These are phyloP conservation scores for Dipteronia dyeriana DNA, from an alignment of 345 rosid species.

Conservation along the genomic window DNA sequence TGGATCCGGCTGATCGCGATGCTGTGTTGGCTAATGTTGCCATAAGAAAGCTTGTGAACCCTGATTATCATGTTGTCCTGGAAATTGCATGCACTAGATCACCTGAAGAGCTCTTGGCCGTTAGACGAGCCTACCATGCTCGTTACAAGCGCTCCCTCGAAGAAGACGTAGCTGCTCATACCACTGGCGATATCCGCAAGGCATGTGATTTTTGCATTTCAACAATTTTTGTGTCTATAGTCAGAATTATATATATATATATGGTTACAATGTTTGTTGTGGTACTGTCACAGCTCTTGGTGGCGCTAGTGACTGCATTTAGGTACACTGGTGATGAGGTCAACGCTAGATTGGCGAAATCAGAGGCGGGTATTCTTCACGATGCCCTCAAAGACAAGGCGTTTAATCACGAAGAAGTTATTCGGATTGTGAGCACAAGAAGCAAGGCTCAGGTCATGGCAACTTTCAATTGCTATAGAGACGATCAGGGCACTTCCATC, in stretches of 20 bases:
- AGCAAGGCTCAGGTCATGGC: conserved; percentile 64
- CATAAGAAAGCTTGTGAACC: conserved; percentile 26
- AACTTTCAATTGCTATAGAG: conserved; percentile 58
- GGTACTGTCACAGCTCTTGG: conserved; percentile 46
- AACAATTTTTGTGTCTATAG: background rate
- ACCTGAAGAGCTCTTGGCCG: conserved; percentile 64
- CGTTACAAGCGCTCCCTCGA: conserved; percentile 71
- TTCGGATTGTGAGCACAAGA: conserved; percentile 61
- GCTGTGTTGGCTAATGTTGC: conserved; percentile 62
- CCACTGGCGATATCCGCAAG: conserved; percentile 57
- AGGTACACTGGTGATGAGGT: conserved; percentile 60
- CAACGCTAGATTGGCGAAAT: conserved; percentile 35
- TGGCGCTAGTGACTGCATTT: conserved; percentile 53
- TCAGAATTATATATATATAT: background rate
- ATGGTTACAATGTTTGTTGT: background rate
- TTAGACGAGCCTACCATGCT: conserved; percentile 54
- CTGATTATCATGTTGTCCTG: conserved; percentile 47
- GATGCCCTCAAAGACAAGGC: conserved; percentile 47
- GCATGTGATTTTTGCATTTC: conserved; percentile 21
- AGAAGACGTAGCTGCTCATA: conserved; percentile 68
- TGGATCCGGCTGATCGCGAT: conserved; percentile 63
- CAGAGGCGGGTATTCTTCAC: conserved; percentile 56
- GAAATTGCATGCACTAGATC: conserved; percentile 53
- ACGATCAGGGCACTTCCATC: conserved; percentile 48
- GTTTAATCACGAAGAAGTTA: conserved; percentile 51